Evolutionary conservation across 257 asterid species (phyloP).

Genomic region (Apocynum venetum): DNA sequence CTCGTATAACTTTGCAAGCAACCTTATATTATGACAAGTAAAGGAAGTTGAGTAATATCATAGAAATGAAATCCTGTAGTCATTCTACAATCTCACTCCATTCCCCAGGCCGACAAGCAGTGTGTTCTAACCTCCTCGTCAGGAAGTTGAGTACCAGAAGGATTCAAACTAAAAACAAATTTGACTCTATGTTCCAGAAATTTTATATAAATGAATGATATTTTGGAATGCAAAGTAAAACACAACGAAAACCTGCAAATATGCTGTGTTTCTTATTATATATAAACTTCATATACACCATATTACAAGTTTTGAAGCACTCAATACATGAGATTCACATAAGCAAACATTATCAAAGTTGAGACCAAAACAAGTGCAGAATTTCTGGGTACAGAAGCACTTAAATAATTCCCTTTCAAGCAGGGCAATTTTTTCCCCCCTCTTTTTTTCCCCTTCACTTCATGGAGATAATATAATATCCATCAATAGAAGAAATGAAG

Average conservation of each 20-base stretch:
- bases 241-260: neutral
- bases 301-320: neutral
- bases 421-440: neutral
- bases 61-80: neutral
- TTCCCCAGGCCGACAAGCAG: neutral
- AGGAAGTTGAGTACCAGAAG: neutral
- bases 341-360: neutral
- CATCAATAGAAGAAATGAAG: neutral
- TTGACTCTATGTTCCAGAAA: neutral
- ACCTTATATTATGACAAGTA: neutral
- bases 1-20: neutral
- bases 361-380: neutral
- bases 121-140: neutral
- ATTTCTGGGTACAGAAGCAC: neutral
- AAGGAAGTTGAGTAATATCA: neutral
- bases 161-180: neutral
- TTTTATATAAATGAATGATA: neutral
- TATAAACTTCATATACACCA: neutral
- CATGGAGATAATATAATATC: neutral
- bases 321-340: neutral
- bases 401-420: neutral
- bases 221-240: neutral
- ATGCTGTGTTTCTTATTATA: neutral
- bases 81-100: neutral
- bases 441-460: neutral